Evolutionary conservation across 2,329 filamentous ascomycete species (phyloP).

Genomic region (Sporothrix pseudoabietina): DNA sequence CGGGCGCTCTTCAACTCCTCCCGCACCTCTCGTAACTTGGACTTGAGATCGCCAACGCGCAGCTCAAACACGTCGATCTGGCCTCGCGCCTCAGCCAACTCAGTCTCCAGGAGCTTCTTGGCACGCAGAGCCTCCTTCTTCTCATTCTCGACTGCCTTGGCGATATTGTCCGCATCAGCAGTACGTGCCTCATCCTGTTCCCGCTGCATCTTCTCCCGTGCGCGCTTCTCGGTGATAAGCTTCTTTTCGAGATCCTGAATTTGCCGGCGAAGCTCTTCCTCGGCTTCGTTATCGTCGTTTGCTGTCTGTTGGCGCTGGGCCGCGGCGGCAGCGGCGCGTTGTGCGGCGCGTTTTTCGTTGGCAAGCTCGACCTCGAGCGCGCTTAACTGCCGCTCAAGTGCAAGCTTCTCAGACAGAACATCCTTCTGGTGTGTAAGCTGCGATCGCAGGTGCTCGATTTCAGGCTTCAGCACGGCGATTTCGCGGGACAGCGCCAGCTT

Average conservation of each 20-base stretch:
- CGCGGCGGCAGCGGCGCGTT: conserved; percentile 51
- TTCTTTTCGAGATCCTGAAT: conserved; percentile 48
- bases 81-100: conserved; percentile 61
- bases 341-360: conserved; percentile 72
- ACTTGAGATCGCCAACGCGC: conserved; percentile 68
- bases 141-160: conserved; percentile 45
- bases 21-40: conserved; percentile 69
- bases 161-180: conserved; percentile 40
- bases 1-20: conserved; percentile 69
- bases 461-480: conserved; percentile 55
- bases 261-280: conserved; percentile 40
- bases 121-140: conserved; percentile 52
- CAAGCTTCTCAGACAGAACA: conserved; percentile 75
- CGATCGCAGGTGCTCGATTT: conserved; percentile 58
- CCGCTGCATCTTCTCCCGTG: conserved; percentile 43
- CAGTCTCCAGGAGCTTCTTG: conserved; percentile 54
- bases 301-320: conserved; percentile 37
- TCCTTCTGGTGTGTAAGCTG: conserved; percentile 64
- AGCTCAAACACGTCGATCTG: conserved; percentile 68
- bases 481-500: conserved; percentile 58
- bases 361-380: conserved; percentile 79
- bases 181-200: conserved; percentile 36
- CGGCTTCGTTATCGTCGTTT: conserved; percentile 41
- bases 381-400: conserved; percentile 75
- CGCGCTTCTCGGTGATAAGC: conserved; percentile 46